Evolutionary conservation across 768 basidiomycete species (phyloP), one percentile per base, ranked within the genome.

Genomic region (Gelatoporia subvermispora): DNA sequence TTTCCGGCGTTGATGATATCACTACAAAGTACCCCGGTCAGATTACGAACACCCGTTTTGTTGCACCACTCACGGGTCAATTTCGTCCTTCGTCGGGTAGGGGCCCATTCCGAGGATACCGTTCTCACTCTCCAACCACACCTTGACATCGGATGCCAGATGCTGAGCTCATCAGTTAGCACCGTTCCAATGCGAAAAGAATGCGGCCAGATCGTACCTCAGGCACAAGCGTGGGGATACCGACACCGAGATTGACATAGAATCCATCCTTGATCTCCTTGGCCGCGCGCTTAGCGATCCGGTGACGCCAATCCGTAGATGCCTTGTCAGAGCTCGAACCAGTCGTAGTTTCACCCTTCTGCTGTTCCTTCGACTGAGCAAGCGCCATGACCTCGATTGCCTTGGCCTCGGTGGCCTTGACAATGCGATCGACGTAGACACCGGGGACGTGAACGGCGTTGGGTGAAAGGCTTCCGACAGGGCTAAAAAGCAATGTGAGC

Each of bases 1-100:
- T 93, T 94, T 35, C 92, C 92, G 41, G 92, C 92, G 59, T 94
- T 94, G 60, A 93, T 88, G 59, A 93, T 77, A 65, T 94, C 92
- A 35, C 86, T 88, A 56, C 8, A 52, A 34, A 18, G 34, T 21
- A 35, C 35, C 28, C 17, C 39, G 5, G 55, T 35, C 11, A 18
- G 2, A 34, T 36, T 28, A 42, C 35, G 18, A 18, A 16, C 3
- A 20, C 10, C 25, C n/a, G 17, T 3, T 21, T 20, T n/a, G 18
- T 9, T n/a, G 25, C 34, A 43, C 21, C 21, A 73, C 85, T 70
- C 54, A 88, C 86, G 86, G 74, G 61, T 92, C 88, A 13, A 89
- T 73, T 60, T 88, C 73, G 31, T 85, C 76, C 65, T 79, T 71
- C 3, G 86, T 88, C 20, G 89, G 89, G 62, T 89, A 90, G 15